A percentile compares a stretch with the other conserved stretches of the same genome.
Evolutionary conservation across 2,329 filamentous ascomycete genomes (phyloP).

Genomic region (Juglanconis sp.): DNA sequence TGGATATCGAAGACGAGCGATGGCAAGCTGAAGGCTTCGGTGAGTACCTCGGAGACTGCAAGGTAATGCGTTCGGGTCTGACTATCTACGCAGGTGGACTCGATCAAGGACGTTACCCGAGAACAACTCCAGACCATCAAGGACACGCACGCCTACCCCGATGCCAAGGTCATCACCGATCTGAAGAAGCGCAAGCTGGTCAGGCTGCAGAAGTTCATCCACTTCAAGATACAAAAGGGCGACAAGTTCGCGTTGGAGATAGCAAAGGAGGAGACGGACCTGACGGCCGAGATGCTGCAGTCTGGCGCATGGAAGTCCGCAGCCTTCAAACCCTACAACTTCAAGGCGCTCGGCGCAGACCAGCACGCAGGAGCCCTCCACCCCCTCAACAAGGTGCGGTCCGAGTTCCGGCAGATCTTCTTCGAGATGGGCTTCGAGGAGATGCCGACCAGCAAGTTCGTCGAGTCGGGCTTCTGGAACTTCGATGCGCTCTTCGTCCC

Average conservation of each 20-base stretch:
- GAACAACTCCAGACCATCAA: slow-evolving; percentile 73
- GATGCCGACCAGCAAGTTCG: slow-evolving; percentile 91
- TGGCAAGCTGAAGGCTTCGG: slow-evolving; percentile 48
- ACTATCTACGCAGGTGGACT: slow-evolving; percentile 49
- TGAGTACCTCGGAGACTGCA: slow-evolving; percentile 8
- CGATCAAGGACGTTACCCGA: slow-evolving; percentile 76
- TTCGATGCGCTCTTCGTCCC: slow-evolving; percentile 96
- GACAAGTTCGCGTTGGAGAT: slow-evolving; percentile 86
- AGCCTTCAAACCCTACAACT: slow-evolving; percentile 73
- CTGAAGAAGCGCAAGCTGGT: slow-evolving; percentile 91
- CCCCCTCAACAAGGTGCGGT: slow-evolving; percentile 87
- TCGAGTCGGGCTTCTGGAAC: slow-evolving; percentile 99
- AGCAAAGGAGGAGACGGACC: slow-evolving; percentile 87
- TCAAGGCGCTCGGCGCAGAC: slow-evolving; percentile 54
- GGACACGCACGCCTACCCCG: slow-evolving; percentile 63
- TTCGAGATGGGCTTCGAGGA: slow-evolving; percentile 99
- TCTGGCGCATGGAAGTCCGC: slow-evolving; percentile 89
- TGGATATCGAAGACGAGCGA: slow-evolving; percentile 64
- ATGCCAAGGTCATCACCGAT: slow-evolving; percentile 74
- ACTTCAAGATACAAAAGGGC: slow-evolving; percentile 81
- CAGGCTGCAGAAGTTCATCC: slow-evolving; percentile 77
- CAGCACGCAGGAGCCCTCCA: slow-evolving; percentile 61
- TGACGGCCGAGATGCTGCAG: slow-evolving; percentile 89
- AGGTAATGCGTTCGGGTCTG: not conserved
- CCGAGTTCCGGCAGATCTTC: slow-evolving; percentile 97